phyloP scores from a whole-genome alignment of 2,329 filamentous ascomycete genomes.

The Scytalidium sp. region DNA sequence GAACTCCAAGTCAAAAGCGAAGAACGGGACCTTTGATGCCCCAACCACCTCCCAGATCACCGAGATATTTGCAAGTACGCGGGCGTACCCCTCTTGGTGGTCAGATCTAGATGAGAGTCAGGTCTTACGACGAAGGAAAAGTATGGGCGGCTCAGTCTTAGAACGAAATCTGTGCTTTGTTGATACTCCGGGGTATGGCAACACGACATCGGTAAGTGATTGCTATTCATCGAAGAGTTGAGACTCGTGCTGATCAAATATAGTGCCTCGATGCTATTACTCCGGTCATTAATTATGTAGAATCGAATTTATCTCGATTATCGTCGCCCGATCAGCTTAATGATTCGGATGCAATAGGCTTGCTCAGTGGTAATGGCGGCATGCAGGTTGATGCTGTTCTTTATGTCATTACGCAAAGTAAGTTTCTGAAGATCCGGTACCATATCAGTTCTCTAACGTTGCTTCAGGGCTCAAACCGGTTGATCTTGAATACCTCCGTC shows the following conservation, averaged over 20 bases:
- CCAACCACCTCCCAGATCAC: slow-evolving; percentile 43
- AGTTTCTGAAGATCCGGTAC: slow-evolving; percentile 19
- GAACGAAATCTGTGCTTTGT: slow-evolving; percentile 94
- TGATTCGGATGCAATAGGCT: slow-evolving; percentile 70
- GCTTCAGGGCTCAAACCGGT: slow-evolving; percentile 52
- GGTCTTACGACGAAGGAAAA: slow-evolving; percentile 61
- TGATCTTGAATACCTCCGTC: slow-evolving; percentile 70
- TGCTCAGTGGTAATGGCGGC: slow-evolving; percentile 80
- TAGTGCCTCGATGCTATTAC: slow-evolving; percentile 55
- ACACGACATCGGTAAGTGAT: slow-evolving; percentile 46
- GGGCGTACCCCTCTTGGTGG: slow-evolving; percentile 88
- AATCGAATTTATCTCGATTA: slow-evolving; percentile 63
- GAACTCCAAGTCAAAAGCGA: slow-evolving; percentile 23
- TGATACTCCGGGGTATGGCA: slow-evolving; percentile 69
- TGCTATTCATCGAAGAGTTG: slow-evolving; percentile 6
- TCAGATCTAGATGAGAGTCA: slow-evolving; percentile 69
- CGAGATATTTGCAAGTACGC: slow-evolving; percentile 77
- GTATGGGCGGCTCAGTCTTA: slow-evolving; percentile 71
- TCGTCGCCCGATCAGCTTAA: slow-evolving; percentile 59
- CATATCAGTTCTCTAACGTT: slow-evolving; percentile 12
- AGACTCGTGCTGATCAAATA: slow-evolving; percentile 24
- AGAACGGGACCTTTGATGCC: slow-evolving; percentile 17
- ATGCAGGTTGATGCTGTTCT: slow-evolving; percentile 81
- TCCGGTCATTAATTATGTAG: slow-evolving; percentile 67
- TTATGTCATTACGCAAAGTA: slow-evolving; percentile 75